Conservation (phyloP, 116 monocot species). For the Zostera marina region DNA sequence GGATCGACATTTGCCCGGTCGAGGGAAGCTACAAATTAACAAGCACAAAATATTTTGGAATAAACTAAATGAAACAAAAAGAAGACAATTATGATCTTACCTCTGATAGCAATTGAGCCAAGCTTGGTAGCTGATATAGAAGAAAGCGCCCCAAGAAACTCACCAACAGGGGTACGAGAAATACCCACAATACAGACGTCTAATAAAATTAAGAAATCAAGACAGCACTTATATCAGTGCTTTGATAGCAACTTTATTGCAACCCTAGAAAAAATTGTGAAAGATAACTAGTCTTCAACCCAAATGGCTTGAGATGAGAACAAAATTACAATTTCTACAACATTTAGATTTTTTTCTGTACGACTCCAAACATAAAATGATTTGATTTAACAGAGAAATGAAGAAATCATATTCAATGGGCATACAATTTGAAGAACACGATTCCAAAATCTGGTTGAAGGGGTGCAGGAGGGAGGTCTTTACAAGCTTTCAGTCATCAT, state of each 20-base stretch:
- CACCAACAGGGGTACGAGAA: constrained; percentile 87
- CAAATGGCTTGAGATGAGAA: neutral
- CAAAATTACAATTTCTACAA: neutral
- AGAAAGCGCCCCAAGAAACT: constrained; percentile 74
- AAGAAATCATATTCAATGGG: neutral
- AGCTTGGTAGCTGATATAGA: constrained; percentile 80
- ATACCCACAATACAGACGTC: constrained; percentile 91
- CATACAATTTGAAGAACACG: neutral
- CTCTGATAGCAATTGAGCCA: constrained; percentile 65
- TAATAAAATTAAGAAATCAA: constrained; percentile 8
- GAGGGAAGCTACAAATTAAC: constrained; percentile 47
- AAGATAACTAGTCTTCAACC: no score
- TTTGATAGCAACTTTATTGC: no score
- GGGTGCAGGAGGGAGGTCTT: no score
- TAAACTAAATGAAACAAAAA: neutral
- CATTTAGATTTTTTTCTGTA: neutral
- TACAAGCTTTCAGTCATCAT: no score
- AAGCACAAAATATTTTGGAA: neutral
- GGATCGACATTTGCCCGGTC: constrained; percentile 74
- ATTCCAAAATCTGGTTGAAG: neutral
- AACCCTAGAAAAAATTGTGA: no score
- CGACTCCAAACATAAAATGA: neutral
- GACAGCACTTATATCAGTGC: no score
- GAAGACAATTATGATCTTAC: constrained; percentile 18
- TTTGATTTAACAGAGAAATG: neutral